phyloP scores from a whole-genome alignment of 768 basidiomycete species.

The Pulveroboletus sp. region DNA sequence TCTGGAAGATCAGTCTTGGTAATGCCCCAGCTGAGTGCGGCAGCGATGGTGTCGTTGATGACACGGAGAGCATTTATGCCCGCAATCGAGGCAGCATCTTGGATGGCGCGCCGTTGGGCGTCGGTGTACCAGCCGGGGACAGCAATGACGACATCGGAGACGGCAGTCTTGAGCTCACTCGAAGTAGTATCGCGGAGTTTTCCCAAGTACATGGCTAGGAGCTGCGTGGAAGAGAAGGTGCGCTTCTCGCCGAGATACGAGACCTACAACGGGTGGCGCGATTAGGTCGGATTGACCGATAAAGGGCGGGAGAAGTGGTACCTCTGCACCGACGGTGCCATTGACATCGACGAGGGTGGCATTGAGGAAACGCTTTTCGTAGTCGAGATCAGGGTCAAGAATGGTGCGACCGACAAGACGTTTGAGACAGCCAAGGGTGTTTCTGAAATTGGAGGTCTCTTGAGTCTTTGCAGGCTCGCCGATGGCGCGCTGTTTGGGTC shows the following conservation, averaged over 20 bases:
- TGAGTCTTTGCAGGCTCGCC: constrained; percentile 97
- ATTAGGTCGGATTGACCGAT: constrained; percentile 8
- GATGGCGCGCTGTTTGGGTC: constrained; percentile 83
- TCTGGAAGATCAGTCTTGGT: constrained; percentile 96
- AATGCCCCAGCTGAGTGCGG: constrained; percentile 97
- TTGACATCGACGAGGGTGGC: constrained; percentile 79
- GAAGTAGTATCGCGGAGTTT: constrained; percentile 86
- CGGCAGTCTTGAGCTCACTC: constrained; percentile 77
- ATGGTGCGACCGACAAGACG: constrained; percentile 81
- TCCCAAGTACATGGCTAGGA: constrained; percentile 86
- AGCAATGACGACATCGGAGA: constrained; percentile 92
- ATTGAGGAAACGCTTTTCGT: constrained; percentile 90
- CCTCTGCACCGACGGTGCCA: constrained; percentile 83
- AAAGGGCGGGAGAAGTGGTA: constrained; percentile 26
- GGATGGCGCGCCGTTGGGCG: constrained; percentile 80
- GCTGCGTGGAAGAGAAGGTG: constrained; percentile 82
- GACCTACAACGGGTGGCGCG: constrained; percentile 48
- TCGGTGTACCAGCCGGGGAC: constrained; percentile 98
- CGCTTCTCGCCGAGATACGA: constrained; percentile 80
- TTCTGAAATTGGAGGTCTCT: constrained; percentile 97
- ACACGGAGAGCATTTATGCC: constrained; percentile 88
- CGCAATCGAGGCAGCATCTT: constrained; percentile 87
- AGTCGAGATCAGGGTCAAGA: constrained; percentile 73
- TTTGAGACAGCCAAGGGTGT: constrained; percentile 92
- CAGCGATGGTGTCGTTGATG: constrained; percentile 95